Evolutionary conservation across 2,329 filamentous ascomycete genomes (phyloP).

Genomic region (Beauveria sp.): DNA sequence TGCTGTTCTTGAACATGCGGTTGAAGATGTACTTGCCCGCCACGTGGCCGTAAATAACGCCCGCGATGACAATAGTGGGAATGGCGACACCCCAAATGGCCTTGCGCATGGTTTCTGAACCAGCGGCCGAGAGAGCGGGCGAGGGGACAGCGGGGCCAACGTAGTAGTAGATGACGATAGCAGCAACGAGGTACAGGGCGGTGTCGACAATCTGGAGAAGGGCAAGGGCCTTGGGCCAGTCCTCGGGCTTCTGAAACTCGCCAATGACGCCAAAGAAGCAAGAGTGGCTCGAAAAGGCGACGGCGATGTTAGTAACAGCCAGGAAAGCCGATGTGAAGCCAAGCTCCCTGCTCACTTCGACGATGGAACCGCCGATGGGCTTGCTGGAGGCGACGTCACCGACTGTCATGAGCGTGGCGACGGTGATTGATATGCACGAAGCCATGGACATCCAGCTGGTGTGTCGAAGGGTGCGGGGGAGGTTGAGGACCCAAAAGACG

Average conservation of each 20-base stretch:
- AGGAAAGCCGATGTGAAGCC: constrained; percentile 47
- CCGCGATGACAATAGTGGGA: constrained; percentile 63
- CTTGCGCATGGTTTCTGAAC: constrained; percentile 45
- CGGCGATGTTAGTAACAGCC: constrained; percentile 56
- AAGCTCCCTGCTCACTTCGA: constrained; percentile 29
- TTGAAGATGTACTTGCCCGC: constrained; percentile 60
- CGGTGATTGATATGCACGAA: constrained; percentile 55
- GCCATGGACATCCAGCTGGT: constrained; percentile 55
- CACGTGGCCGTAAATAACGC: constrained; percentile 62
- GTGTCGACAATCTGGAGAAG: constrained; percentile 54
- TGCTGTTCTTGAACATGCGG: constrained; percentile 52
- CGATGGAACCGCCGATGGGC: constrained; percentile 26
- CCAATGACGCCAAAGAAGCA: constrained; percentile 61
- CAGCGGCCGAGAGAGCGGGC: constrained; percentile 58
- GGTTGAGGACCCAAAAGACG: constrained; percentile 49
- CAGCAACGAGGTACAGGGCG: constrained; percentile 54
- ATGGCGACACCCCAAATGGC: constrained; percentile 61
- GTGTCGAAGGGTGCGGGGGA: constrained; percentile 55
- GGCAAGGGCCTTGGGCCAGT: constrained; percentile 48
- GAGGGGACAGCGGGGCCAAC: constrained; percentile 53
- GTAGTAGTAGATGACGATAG: constrained; percentile 61
- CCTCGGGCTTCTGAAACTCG: constrained; percentile 53
- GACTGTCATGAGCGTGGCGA: constrained; percentile 57
- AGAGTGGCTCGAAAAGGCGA: constrained; percentile 59
- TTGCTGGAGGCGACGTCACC: constrained; percentile 47